Conservation (phyloP, 345 rosid genomes). For the Rhodamnia rubescens region DNA sequence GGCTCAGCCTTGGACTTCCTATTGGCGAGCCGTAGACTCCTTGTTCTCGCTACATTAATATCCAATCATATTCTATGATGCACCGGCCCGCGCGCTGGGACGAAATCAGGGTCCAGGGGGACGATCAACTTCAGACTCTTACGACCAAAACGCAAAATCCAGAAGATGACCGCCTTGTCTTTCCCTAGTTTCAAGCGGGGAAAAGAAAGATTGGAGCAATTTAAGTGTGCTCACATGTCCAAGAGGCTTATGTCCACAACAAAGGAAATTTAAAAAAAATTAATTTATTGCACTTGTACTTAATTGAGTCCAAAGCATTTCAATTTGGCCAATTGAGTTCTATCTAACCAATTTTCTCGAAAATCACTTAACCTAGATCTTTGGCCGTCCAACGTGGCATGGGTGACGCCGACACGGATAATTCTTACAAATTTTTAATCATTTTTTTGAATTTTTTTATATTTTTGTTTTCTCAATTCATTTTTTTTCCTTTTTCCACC, state of each 20-base stretch:
- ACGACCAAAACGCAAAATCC: conserved; percentile 31
- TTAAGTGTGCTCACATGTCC: background rate
- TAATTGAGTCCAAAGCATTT: no score
- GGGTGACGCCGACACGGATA: rapidly evolving
- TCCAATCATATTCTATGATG: conserved; percentile 14
- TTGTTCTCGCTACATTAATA: background rate
- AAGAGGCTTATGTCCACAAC: conserved; percentile 24
- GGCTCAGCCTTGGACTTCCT: no score
- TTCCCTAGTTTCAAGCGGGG: conserved; percentile 5
- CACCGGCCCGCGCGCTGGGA: conserved; percentile 35
- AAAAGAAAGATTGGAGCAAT: background rate
- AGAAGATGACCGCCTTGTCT: conserved; percentile 27
- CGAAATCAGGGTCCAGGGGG: conserved; percentile 26
- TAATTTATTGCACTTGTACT: no score
- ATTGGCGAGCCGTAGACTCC: background rate
- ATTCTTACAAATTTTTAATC: no score
- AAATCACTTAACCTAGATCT: no score
- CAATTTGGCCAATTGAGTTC: no score
- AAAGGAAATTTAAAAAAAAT: background rate
- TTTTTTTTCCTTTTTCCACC: no score
- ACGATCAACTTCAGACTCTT: conserved; percentile 29
- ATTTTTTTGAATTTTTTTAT: no score
- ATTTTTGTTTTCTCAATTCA: no score
- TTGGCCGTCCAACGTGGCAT: no score
- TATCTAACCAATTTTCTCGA: no score